Conservation (phyloP, 2,329 filamentous ascomycete species). For the Volutella citrinella region DNA sequence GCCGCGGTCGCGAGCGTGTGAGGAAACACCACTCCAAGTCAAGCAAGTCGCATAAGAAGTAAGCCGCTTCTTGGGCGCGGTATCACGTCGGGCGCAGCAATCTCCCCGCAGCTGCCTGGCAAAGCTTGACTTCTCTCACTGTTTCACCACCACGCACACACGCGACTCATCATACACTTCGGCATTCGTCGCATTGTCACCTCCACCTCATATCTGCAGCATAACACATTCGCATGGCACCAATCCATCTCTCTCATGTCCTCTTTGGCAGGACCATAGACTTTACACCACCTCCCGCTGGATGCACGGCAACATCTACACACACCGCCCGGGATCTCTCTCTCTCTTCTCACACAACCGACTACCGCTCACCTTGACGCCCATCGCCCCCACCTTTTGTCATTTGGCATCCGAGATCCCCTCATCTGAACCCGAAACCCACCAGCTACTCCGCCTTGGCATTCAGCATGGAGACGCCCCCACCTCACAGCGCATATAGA, state of each 20-base stretch:
- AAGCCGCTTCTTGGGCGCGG: conserved; percentile 8
- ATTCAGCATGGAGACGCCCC: too few species aligned
- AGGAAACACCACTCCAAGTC: conserved; percentile 27
- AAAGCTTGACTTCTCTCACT: background rate
- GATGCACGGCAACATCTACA: conserved; percentile 8
- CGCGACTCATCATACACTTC: background rate
- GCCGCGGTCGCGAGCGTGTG: conserved; percentile 37
- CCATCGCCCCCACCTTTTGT: background rate
- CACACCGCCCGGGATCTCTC: conserved; percentile 5
- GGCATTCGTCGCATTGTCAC: background rate
- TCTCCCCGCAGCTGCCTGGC: background rate
- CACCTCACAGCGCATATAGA: conserved; percentile 16
- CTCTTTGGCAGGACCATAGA: conserved; percentile 22
- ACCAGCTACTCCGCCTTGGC: too few species aligned
- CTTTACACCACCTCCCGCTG: conserved; percentile 5
- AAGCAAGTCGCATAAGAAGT: conserved; percentile 31
- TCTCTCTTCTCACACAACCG: conserved; percentile 3
- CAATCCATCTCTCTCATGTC: conserved; percentile 8
- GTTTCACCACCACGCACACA: background rate
- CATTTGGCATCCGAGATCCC: background rate
- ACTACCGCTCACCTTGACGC: conserved; percentile 3
- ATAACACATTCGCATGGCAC: background rate
- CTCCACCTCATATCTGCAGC: background rate
- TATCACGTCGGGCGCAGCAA: background rate
- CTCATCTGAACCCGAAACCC: too few species aligned